Evolutionary conservation across 768 basidiomycete genomes (phyloP).

Genomic region (Boletus tomentosulus): DNA sequence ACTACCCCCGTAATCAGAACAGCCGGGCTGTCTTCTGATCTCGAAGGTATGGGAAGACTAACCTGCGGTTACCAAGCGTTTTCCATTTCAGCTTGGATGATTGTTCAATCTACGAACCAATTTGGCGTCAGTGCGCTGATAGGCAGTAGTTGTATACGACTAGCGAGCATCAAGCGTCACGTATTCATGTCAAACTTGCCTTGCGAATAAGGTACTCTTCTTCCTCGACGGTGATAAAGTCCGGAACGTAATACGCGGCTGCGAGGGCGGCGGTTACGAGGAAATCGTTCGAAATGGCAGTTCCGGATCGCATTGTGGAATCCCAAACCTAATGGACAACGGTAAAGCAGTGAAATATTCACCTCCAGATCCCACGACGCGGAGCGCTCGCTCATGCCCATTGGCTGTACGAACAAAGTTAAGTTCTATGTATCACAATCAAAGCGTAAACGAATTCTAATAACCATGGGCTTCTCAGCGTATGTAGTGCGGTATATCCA

Average conservation of each 20-base stretch:
- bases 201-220: slow-evolving; percentile 76
- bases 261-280: slow-evolving; percentile 26
- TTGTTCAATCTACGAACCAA: slow-evolving; percentile 57
- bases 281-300: slow-evolving; percentile 6
- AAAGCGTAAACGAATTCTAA: neutral
- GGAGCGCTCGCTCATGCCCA: slow-evolving; percentile 1
- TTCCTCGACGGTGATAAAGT: slow-evolving; percentile 74
- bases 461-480: neutral
- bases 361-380: slow-evolving; percentile 16
- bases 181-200: slow-evolving; percentile 35
- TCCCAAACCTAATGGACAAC: slow-evolving; percentile 3
- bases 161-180: neutral
- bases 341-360: neutral
- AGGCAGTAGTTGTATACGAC: neutral
- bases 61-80: slow-evolving; percentile 33
- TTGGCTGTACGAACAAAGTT: slow-evolving; percentile 4
- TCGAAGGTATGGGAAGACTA: neutral
- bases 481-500: too few species aligned
- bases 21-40: neutral
- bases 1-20: slow-evolving; percentile 1
- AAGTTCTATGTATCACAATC: neutral
- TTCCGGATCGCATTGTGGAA: slow-evolving; percentile 9
- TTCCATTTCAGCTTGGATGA: slow-evolving; percentile 84
- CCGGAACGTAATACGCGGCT: slow-evolving; percentile 65
- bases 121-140: slow-evolving; percentile 15